Evolutionary conservation across 2,329 filamentous ascomycete species (phyloP).

Genomic region (Penicillium sp.): DNA sequence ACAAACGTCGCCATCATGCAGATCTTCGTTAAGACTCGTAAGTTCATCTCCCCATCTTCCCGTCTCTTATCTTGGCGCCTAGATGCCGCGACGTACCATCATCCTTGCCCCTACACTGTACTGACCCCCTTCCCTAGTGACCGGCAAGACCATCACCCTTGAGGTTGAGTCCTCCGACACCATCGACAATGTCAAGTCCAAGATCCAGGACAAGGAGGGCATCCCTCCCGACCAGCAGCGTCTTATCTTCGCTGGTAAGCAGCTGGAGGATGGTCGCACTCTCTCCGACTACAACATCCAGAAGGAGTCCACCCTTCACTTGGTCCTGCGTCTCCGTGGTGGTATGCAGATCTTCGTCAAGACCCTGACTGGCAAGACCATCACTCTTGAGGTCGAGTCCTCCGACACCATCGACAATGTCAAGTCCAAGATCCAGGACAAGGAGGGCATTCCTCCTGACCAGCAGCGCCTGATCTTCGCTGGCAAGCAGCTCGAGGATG

Average conservation of each 20-base stretch:
- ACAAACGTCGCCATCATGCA: slow-evolving; percentile 65
- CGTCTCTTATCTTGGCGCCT: neutral
- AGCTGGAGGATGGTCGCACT: slow-evolving; percentile 58
- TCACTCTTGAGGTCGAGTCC: slow-evolving; percentile 65
- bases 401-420: slow-evolving; percentile 95
- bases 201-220: slow-evolving; percentile 61
- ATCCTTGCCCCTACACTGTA: neutral
- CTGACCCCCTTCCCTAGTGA: slow-evolving; percentile 47
- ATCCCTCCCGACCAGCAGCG: slow-evolving; percentile 61
- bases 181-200: slow-evolving; percentile 58
- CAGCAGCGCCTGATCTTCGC: slow-evolving; percentile 96
- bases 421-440: slow-evolving; percentile 96
- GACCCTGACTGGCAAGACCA: slow-evolving; percentile 63
- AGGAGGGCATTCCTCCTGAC: slow-evolving; percentile 94
- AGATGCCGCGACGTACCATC: neutral
- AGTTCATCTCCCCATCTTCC: slow-evolving; percentile 47
- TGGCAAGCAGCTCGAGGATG: slow-evolving; percentile 94
- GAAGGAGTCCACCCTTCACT: slow-evolving; percentile 67
- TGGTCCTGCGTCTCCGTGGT: slow-evolving; percentile 71
- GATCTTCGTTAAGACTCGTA: slow-evolving; percentile 97
- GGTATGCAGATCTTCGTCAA: slow-evolving; percentile 65
- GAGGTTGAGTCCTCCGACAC: slow-evolving; percentile 52
- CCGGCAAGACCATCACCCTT: slow-evolving; percentile 58
- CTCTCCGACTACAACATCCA: slow-evolving; percentile 58
- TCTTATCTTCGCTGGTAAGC: slow-evolving; percentile 59